Conservation (phyloP, 1,284 basidiomycete genomes). For the Rhodotorula sp. region DNA sequence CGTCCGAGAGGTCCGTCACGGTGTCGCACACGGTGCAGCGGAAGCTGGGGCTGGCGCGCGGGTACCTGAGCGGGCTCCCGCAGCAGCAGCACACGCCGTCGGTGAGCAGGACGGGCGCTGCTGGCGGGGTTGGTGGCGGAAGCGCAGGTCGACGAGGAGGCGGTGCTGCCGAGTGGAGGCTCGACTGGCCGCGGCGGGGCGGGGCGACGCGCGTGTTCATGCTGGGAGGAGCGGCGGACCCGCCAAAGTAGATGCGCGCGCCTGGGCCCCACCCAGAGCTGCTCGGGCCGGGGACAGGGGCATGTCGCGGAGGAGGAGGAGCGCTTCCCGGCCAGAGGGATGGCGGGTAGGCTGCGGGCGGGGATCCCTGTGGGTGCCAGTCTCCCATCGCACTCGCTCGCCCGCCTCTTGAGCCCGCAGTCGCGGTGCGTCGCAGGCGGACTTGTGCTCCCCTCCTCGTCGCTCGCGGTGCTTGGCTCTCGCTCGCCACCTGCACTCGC, state of each 20-base stretch:
- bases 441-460: no score
- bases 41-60: constrained; percentile 12
- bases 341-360: background rate
- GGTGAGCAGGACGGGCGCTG: constrained; percentile 9
- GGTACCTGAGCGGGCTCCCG: constrained; percentile 20
- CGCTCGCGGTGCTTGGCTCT: no score
- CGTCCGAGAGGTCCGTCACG: constrained; percentile 11
- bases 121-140: background rate
- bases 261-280: background rate
- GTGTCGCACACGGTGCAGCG: constrained; percentile 24
- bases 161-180: background rate
- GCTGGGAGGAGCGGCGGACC: constrained; percentile 17
- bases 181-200: constrained; percentile 14
- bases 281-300: background rate
- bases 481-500: no score
- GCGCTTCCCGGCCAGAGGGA: background rate
- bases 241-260: constrained; percentile 25
- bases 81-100: constrained; percentile 30
- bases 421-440: no score
- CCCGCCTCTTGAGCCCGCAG: no score
- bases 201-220: constrained; percentile 14
- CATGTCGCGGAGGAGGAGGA: background rate
- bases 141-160: background rate
- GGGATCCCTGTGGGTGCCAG: background rate
- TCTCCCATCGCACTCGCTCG: no score